These are phyloP conservation scores for Yamadazyma oceani DNA, from an alignment of 1,139 yeast species.

Conservation along the genomic window DNA sequence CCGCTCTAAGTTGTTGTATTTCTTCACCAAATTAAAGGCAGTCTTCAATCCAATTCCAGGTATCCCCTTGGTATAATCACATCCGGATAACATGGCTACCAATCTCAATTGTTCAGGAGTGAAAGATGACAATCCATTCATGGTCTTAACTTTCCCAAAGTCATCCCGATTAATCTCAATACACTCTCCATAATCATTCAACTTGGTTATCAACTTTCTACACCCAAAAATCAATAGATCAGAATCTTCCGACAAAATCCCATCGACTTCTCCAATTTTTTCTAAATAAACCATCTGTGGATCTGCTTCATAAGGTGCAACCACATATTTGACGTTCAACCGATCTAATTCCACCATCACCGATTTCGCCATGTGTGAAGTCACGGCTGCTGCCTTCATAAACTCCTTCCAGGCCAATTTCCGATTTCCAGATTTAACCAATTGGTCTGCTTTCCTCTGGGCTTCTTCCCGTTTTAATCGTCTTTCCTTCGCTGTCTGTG, in stretches of 20 bases:
- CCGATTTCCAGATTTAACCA: slow-evolving; percentile 50
- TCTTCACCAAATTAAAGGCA: slow-evolving; percentile 64
- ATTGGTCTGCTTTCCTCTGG: slow-evolving; percentile 52
- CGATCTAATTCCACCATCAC: slow-evolving; percentile 70
- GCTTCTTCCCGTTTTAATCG: slow-evolving; percentile 57
- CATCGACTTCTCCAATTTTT: slow-evolving; percentile 71
- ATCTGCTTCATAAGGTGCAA: slow-evolving; percentile 98
- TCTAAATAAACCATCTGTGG: slow-evolving; percentile 94
- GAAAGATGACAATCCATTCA: slow-evolving; percentile 48
- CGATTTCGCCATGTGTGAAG: slow-evolving; percentile 88
- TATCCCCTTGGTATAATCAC: slow-evolving; percentile 91
- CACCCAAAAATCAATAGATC: slow-evolving; percentile 93
- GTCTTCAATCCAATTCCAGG: slow-evolving; percentile 78
- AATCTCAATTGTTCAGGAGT: slow-evolving; percentile 62
- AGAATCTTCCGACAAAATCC: slow-evolving; percentile 91
- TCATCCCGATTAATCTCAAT: slow-evolving; percentile 62
- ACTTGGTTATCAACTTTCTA: slow-evolving; percentile 68
- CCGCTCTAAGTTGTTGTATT: slow-evolving; percentile 51
- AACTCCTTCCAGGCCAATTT: slow-evolving; percentile 66
- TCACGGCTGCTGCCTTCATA: slow-evolving; percentile 81
- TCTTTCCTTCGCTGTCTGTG: slow-evolving; percentile 69
- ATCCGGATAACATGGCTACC: slow-evolving; percentile 88
- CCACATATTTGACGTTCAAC: slow-evolving; percentile 67
- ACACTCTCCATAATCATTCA: slow-evolving; percentile 75
- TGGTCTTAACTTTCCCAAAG: slow-evolving; percentile 45